A percentile compares a stretch with the other conserved stretches of the same genome.
These are phyloP conservation scores for Leishmania martiniquensis DNA, from an alignment of 208 protist genomes.

Conservation along the genomic window DNA sequence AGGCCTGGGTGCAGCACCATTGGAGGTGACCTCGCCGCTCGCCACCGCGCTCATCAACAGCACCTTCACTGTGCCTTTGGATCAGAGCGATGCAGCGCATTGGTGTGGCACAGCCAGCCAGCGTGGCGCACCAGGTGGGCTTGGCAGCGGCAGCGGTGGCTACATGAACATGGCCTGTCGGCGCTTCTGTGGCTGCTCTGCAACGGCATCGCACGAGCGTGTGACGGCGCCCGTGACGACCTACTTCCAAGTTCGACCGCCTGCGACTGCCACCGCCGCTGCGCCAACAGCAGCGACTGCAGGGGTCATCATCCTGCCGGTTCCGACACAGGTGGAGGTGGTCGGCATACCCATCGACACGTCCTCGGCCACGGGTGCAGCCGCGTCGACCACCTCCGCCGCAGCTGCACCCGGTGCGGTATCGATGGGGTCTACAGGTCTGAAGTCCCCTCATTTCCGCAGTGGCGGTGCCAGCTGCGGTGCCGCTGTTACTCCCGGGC, in stretches of 20 bases:
- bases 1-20: neutral
- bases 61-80: neutral
- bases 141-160: neutral
- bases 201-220: constrained; percentile 9
- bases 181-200: neutral
- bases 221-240: constrained; percentile 23
- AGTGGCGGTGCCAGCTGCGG: neutral
- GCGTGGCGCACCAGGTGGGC: neutral
- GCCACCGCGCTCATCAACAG: neutral
- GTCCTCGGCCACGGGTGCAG: neutral
- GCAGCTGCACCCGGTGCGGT: neutral
- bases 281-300: neutral
- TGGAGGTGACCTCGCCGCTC: neutral
- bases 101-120: neutral
- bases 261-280: neutral
- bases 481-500: neutral
- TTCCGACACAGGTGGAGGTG: constrained; percentile 30
- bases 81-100: neutral
- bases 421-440: neutral
- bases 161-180: neutral
- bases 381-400: neutral
- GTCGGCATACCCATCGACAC: constrained; percentile 25
- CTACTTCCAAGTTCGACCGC: constrained; percentile 21
- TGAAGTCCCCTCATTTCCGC: neutral
- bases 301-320: constrained; percentile 5